These are phyloP conservation scores for Golubevia sp. DNA, from an alignment of 1,284 basidiomycete species.

Conservation along the genomic window DNA sequence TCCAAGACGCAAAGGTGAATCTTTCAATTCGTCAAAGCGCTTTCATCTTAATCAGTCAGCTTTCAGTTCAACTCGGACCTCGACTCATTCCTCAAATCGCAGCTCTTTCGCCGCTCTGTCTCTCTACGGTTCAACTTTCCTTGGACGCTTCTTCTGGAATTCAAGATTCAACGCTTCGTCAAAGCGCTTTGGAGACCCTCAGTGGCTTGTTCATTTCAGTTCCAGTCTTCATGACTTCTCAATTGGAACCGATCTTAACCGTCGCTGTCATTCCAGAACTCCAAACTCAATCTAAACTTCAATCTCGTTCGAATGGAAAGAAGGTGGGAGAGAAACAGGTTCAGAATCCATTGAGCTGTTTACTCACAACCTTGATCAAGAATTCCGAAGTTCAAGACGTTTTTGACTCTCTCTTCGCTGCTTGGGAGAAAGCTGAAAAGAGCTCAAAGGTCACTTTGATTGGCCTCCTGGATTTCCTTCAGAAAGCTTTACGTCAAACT, in stretches of 20 bases:
- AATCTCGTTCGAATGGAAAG: too few species aligned
- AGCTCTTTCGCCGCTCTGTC: constrained; percentile 28
- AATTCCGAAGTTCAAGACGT: constrained; percentile 23
- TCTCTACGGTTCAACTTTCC: constrained; percentile 14
- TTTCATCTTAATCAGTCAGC: constrained; percentile 17
- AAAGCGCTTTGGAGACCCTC: constrained; percentile 36
- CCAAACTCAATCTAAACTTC: constrained; percentile 15
- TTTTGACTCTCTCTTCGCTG: constrained; percentile 26
- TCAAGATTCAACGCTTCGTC: neutral
- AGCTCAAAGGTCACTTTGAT: neutral
- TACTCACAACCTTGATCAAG: constrained; percentile 22
- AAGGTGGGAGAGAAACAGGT: constrained; percentile 20
- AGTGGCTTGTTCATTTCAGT: constrained; percentile 36
- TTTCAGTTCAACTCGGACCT: constrained; percentile 42
- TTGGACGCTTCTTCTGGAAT: constrained; percentile 20
- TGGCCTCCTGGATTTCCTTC: constrained; percentile 37
- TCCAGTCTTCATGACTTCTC: constrained; percentile 48
- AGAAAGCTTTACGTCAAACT: constrained; percentile 32
- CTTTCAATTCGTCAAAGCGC: too few species aligned
- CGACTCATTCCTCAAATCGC: constrained; percentile 53
- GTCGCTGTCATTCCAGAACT: constrained; percentile 27
- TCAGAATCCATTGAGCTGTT: constrained; percentile 22
- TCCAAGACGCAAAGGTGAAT: too few species aligned
- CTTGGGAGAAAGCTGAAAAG: constrained; percentile 18
- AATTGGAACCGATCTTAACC: constrained; percentile 22